A percentile compares a stretch with the other conserved stretches of the same genome.
Conservation (phyloP, 305 asterid species). For the Fraxinus velutina region DNA sequence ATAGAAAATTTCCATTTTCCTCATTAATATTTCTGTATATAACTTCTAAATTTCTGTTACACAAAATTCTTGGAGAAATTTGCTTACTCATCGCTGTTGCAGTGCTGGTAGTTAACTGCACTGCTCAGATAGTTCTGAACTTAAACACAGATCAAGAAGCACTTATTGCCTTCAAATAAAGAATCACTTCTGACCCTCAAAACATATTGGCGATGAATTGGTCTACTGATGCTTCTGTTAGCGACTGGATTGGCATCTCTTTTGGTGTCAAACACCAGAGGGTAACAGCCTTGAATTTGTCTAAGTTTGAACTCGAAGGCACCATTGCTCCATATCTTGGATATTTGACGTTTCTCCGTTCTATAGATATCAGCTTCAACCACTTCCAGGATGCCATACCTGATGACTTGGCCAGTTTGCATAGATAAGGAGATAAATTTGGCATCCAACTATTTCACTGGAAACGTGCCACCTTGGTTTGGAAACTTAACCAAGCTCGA, state of each 20-base stretch:
- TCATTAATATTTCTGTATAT: neutral
- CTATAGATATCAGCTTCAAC: slow-evolving; percentile 38
- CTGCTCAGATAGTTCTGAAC: neutral
- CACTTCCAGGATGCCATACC: slow-evolving; percentile 42
- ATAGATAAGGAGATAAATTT: slow-evolving; percentile 17
- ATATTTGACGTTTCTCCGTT: slow-evolving; percentile 42
- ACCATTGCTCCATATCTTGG: slow-evolving; percentile 41
- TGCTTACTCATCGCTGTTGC: neutral
- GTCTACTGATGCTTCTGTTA: slow-evolving; percentile 10
- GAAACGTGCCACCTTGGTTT: slow-evolving; percentile 45
- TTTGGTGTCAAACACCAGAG: slow-evolving; percentile 14
- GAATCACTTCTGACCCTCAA: slow-evolving; percentile 12
- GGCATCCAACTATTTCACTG: slow-evolving; percentile 32
- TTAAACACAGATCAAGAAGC: neutral
- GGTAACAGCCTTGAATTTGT: slow-evolving; percentile 39
- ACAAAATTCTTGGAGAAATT: neutral
- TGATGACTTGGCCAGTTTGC: slow-evolving; percentile 26
- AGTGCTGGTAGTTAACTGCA: neutral
- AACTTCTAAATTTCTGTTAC: neutral
- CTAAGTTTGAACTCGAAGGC: slow-evolving; percentile 33
- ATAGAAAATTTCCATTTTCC: neutral
- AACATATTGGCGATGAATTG: slow-evolving; percentile 8
- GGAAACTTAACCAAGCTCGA: slow-evolving; percentile 34
- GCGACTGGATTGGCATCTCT: slow-evolving; percentile 22
- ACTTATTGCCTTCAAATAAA: slow-evolving; percentile 16